Percentiles rank a stretch among this genome's conserved stretches.
Evolutionary conservation across 257 asterid genomes (phyloP).

Genomic region (Ocimum tenuiflorum): DNA sequence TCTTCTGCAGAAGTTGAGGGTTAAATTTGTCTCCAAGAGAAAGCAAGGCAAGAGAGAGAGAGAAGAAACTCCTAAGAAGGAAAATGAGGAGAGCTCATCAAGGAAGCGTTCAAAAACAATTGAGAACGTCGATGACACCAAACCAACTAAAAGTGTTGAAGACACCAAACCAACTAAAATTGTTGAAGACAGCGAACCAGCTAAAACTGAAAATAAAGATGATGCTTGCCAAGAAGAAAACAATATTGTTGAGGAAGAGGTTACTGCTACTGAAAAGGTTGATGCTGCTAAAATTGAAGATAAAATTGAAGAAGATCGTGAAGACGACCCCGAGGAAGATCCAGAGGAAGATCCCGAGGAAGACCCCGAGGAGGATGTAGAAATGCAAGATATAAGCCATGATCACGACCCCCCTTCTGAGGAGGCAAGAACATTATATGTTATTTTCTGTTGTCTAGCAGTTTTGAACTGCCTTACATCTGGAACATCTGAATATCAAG

Average conservation of each 20-base stretch:
- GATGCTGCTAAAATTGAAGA: slow-evolving; percentile 30
- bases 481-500: not conserved
- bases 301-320: slow-evolving; percentile 45
- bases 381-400: slow-evolving; percentile 43
- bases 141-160: too few species aligned
- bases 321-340: too few species aligned
- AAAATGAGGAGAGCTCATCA: slow-evolving; percentile 38
- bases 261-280: slow-evolving; percentile 21
- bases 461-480: not conserved
- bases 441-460: not conserved
- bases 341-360: slow-evolving; percentile 57
- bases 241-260: slow-evolving; percentile 34
- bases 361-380: slow-evolving; percentile 54
- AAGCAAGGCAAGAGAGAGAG: slow-evolving; percentile 64
- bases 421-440: slow-evolving; percentile 41
- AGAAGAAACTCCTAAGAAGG: slow-evolving; percentile 41
- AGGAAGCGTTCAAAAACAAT: slow-evolving; percentile 52
- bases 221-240: slow-evolving; percentile 18
- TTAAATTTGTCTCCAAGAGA: slow-evolving; percentile 45
- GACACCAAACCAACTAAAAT: too few species aligned
- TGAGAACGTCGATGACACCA: slow-evolving; percentile 22
- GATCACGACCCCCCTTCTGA: slow-evolving; percentile 32
- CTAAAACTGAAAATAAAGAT: too few species aligned
- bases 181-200: too few species aligned
- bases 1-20: slow-evolving; percentile 52